phyloP scores from a whole-genome alignment of 2,329 filamentous ascomycete species.

The Trichoderma atrobrunneum region DNA sequence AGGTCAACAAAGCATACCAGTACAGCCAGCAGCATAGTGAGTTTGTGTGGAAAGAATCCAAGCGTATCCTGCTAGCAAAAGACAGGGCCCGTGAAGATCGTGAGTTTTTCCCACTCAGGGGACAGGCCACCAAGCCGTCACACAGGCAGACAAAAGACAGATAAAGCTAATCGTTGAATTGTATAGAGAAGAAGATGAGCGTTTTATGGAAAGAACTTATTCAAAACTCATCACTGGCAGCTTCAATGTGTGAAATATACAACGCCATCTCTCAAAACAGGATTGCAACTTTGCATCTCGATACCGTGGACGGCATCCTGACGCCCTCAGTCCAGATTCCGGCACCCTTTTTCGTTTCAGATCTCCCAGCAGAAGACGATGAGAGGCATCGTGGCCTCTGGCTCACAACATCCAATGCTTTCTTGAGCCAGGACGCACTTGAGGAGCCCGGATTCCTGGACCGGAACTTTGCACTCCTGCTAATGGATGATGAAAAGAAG shows the following conservation, averaged over 20 bases:
- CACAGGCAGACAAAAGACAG: background rate
- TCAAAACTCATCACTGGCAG: conserved; percentile 72
- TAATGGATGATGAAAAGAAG: conserved; percentile 78
- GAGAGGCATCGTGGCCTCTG: conserved; percentile 72
- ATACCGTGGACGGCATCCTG: conserved; percentile 56
- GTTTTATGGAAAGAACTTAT: conserved; percentile 69
- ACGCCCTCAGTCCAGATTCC: conserved; percentile 65
- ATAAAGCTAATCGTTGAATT: background rate
- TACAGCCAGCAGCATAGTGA: conserved; percentile 87
- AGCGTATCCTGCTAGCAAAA: conserved; percentile 75
- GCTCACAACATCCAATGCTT: conserved; percentile 81
- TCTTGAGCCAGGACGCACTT: conserved; percentile 64
- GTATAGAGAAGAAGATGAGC: conserved; percentile 56
- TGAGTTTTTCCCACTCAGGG: conserved; percentile 34
- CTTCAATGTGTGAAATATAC: conserved; percentile 78
- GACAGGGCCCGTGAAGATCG: conserved; percentile 73
- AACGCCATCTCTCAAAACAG: conserved; percentile 77
- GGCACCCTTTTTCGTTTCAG: conserved; percentile 66
- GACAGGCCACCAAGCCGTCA: background rate
- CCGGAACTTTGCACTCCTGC: conserved; percentile 80
- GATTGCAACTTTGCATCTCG: conserved; percentile 80
- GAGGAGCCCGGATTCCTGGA: conserved; percentile 69
- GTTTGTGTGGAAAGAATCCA: conserved; percentile 89
- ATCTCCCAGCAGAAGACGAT: conserved; percentile 67
- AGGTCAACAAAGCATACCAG: conserved; percentile 87